phyloP scores from a whole-genome alignment of 768 basidiomycete genomes.

The Tephrocybe sp. region DNA sequence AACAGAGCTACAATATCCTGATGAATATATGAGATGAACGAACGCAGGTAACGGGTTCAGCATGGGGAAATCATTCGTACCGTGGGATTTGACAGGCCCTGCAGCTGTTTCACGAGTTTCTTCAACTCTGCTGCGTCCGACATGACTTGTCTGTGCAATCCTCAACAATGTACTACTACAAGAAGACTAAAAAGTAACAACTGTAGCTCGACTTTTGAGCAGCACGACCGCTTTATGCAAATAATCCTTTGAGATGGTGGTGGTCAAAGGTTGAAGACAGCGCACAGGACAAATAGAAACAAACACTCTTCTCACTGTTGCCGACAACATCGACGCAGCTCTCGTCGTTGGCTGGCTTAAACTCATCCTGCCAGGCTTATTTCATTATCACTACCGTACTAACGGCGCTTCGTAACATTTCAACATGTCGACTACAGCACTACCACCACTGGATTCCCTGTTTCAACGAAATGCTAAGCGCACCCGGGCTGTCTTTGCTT shows the following conservation, averaged over 20 bases:
- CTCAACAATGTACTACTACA: constrained; percentile 36
- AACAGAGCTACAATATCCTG: constrained; percentile 68
- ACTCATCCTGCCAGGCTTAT: background rate
- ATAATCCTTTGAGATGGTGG: constrained; percentile 15
- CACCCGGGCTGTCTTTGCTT: constrained; percentile 67
- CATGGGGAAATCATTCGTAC: constrained; percentile 43
- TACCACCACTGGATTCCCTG: constrained; percentile 67
- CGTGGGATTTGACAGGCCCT: constrained; percentile 55
- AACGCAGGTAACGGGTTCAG: constrained; percentile 34
- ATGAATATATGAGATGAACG: constrained; percentile 27
- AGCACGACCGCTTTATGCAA: constrained; percentile 16
- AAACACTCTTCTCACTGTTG: constrained; percentile 19
- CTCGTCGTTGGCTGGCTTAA: background rate
- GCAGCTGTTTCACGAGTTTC: constrained; percentile 78
- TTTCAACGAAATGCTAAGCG: constrained; percentile 65
- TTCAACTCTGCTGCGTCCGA: constrained; percentile 64
- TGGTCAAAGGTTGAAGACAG: constrained; percentile 17
- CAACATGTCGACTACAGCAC: constrained; percentile 42
- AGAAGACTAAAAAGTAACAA: constrained; percentile 18
- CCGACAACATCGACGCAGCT: constrained; percentile 5
- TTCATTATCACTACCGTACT: no score
- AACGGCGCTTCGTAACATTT: background rate
- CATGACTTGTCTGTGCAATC: constrained; percentile 33
- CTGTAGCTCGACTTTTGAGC: constrained; percentile 17
- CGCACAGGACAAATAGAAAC: constrained; percentile 18